Evolutionary conservation across 164 flowering plant genomes (phyloP), one percentile per base, ranked within the genome.

Genomic region (Vitis riparia): DNA sequence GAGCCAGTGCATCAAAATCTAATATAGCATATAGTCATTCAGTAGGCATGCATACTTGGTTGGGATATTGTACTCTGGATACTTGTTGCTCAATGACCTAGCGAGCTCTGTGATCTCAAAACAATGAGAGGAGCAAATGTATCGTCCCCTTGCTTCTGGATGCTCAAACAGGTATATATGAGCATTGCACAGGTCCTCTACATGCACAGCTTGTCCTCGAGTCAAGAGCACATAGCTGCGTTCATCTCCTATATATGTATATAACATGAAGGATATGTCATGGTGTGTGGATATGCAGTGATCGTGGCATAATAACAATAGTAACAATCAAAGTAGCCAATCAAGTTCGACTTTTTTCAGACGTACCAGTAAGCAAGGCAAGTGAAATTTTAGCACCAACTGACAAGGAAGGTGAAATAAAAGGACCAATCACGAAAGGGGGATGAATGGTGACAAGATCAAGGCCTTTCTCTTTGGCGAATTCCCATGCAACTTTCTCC

Each of bases 401-500:
- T 2, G 49, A 49, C 49, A 11, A 30, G 3, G 15, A 60, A 19
- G 63, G 48, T 13, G 47, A 30, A 11, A 30, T 11, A 60, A 60
- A 60, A 11, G 63, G 63, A 2, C 63, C 63, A 13, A 60, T 32
- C 5, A 60, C 63, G 32, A 3, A 11, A 11, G 63, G 12, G 13
- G 63, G 63, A 3, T 11, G 30, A 32, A 60, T 32, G 49, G 49
- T 60, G 48, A 60, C 30, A 16, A 60, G 48, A 29, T 60, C n/a
- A 11, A 60, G 49, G 44, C 62, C 52, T 59, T 77, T 59, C 60
- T 77, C 75, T 51, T 71, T 53, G 3, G 76, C 76, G 52, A 77
- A 80, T 8, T 75, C 77, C 83, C 76, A 74, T 10, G 83, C 83
- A 2, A 77, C 78, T 51, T 75, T 67, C 72, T 80, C 83, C 0